Conservation (phyloP, 208 protist genomes). For the Acanthamoeba healyi region DNA sequence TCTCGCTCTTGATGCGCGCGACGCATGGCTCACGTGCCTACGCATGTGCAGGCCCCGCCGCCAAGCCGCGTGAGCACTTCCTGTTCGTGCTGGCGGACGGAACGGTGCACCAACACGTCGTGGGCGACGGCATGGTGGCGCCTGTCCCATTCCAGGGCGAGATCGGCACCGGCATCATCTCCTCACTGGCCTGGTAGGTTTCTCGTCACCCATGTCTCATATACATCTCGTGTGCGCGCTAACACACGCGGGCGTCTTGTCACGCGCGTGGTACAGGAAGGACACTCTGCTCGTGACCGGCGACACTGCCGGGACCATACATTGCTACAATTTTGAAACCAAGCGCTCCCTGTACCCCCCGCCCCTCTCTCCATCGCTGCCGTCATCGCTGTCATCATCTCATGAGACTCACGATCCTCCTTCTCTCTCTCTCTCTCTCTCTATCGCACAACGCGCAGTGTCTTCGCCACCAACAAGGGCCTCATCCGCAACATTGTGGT, state of each 20-base stretch:
- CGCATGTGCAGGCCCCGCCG: no score
- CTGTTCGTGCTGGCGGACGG: slow-evolving; percentile 44
- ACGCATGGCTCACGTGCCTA: no score
- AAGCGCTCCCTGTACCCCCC: slow-evolving; percentile 14
- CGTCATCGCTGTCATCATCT: slow-evolving; percentile 7
- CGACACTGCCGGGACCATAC: slow-evolving; percentile 48
- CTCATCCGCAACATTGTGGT: slow-evolving; percentile 39
- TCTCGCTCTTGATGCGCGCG: no score
- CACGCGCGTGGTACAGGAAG: not conserved
- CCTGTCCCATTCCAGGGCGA: slow-evolving; percentile 24
- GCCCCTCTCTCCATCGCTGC: not conserved
- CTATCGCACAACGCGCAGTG: not conserved
- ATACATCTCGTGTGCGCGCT: no score
- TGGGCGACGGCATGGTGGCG: not conserved
- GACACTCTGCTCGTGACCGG: slow-evolving; percentile 9
- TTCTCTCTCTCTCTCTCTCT: not conserved
- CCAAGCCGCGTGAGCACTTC: slow-evolving; percentile 30
- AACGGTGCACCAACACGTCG: not conserved
- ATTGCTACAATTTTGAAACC: slow-evolving; percentile 33
- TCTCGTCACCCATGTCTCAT: not conserved
- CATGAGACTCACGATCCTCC: no score
- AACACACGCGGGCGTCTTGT: not conserved
- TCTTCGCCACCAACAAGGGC: slow-evolving; percentile 44
- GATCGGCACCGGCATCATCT: slow-evolving; percentile 62
- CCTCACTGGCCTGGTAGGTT: slow-evolving; percentile 2